A percentile compares a stretch with the other conserved stretches of the same genome.
Evolutionary conservation across 2,329 filamentous ascomycete species (phyloP).

Genomic region (Dactylellina haptotyla): DNA sequence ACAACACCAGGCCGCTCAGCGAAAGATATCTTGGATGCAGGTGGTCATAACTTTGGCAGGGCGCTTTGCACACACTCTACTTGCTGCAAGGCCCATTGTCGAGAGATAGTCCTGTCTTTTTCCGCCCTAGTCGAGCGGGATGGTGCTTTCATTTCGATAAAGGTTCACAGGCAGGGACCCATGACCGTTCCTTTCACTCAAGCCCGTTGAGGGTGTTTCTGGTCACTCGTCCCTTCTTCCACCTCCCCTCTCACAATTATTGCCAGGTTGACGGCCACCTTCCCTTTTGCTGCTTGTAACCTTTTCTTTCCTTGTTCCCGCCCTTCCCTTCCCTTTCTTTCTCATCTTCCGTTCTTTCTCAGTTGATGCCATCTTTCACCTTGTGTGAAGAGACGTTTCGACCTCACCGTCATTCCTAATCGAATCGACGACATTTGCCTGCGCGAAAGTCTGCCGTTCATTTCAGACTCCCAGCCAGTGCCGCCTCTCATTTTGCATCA

Average conservation of each 20-base stretch:
- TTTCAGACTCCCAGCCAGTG: constrained; percentile 53
- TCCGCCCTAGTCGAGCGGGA: constrained; percentile 47
- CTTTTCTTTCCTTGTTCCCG: constrained; percentile 37
- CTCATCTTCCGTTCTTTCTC: constrained; percentile 38
- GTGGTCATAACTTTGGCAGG: constrained; percentile 15
- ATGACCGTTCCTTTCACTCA: constrained; percentile 33
- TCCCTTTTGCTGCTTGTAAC: constrained; percentile 43
- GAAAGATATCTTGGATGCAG: constrained; percentile 29
- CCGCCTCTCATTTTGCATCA: constrained; percentile 43
- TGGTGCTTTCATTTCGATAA: constrained; percentile 53
- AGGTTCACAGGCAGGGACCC: constrained; percentile 45
- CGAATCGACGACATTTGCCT: constrained; percentile 49
- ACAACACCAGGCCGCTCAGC: constrained; percentile 29
- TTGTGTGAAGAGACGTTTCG: constrained; percentile 43
- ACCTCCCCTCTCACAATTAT: constrained; percentile 26
- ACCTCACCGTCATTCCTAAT: constrained; percentile 48
- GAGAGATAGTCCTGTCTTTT: constrained; percentile 48
- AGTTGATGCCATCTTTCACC: constrained; percentile 50
- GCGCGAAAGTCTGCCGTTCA: constrained; percentile 53
- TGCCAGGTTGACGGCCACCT: constrained; percentile 27
- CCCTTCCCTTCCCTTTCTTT: constrained; percentile 32
- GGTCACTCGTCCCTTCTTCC: neutral
- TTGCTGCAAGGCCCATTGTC: constrained; percentile 46
- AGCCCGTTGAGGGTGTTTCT: constrained; percentile 42
- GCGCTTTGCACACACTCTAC: constrained; percentile 43